Evolutionary conservation across 352 stramenopile species (phyloP), one percentile per base, ranked within the genome.

Genomic region (Pythium rishiriense): DNA sequence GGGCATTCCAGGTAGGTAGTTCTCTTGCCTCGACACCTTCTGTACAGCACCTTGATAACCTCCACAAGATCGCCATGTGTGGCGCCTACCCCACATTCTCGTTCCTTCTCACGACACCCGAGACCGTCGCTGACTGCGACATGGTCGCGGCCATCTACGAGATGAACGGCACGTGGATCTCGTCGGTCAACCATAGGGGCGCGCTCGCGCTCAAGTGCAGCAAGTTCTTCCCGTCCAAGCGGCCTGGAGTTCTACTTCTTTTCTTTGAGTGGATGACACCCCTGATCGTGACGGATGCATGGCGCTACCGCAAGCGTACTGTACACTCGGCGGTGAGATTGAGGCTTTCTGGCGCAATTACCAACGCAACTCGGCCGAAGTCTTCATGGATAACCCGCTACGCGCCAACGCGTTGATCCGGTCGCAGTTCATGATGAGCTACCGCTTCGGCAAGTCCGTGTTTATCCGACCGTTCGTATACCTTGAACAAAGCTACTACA

Each of bases 21-120:
- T n/a, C n/a, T n/a, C n/a, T n/a, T n/a, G n/a, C n/a, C n/a, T n/a
- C n/a, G n/a, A n/a, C n/a, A n/a, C n/a, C n/a, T n/a, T n/a, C n/a
- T n/a, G n/a, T n/a, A n/a, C n/a, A n/a, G n/a, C n/a, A 73, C 45
- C 21, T 73, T 25, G 66, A 66, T 25, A 55, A 70, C 31, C 22
- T 73, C 51, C 70, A 73, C 61, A 73, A 73, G 33, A 60, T 69
- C 42, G 47, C 39, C 45, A 73, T 69, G 66, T 63, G 50, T 43
- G 66, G 66, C 41, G 53, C 60, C 5, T 61, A 66, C 25, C 54
- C 47, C 7, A 63, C 59, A 19, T 69, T 59, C 19, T 69, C 60
- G 19, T 73, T 69, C 28, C 19, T 51, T 11, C 42, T 55, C 22
- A 12, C 57, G n/a, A 69, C 58, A 9, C 61, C 57, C 25, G 66